Conservation (phyloP, 2,329 filamentous ascomycete species). For the Triangularia verruculosa region DNA sequence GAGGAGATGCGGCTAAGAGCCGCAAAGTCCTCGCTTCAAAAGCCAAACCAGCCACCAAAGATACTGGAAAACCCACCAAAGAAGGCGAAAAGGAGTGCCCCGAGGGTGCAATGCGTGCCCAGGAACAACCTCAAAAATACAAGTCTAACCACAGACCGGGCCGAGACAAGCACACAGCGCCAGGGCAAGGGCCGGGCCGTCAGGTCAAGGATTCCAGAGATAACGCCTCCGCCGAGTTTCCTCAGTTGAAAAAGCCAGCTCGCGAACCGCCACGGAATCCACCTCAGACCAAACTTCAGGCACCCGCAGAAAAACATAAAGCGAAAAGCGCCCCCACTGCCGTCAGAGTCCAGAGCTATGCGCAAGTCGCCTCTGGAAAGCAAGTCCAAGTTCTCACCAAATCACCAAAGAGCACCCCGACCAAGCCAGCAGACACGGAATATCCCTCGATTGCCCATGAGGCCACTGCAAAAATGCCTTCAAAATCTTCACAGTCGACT, state of each 20-base stretch:
- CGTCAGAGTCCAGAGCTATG: neutral
- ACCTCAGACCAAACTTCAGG: slow-evolving; percentile 1
- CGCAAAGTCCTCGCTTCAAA: slow-evolving; percentile 9
- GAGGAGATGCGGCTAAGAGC: slow-evolving; percentile 13
- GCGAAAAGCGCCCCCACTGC: neutral
- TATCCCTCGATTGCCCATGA: neutral
- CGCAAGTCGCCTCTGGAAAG: slow-evolving; percentile 2
- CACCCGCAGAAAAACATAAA: neutral
- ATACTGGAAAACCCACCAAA: neutral
- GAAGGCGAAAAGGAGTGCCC: slow-evolving; percentile 1
- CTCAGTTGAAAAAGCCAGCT: slow-evolving; percentile 4
- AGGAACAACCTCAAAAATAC: neutral
- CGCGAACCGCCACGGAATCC: neutral
- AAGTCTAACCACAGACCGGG: neutral
- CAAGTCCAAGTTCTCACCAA: neutral
- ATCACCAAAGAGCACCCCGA: neutral
- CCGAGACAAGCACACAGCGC: neutral
- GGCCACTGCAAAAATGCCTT: neutral
- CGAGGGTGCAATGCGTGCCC: neutral
- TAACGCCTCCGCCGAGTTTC: neutral
- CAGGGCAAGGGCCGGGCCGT: neutral
- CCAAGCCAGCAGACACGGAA: slow-evolving; percentile 1
- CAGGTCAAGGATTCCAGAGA: slow-evolving; percentile 1
- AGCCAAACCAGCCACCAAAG: neutral
- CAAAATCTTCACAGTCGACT: neutral